These are phyloP conservation scores for Arctium minus DNA, from an alignment of 129 eudicot species.

Conservation along the genomic window DNA sequence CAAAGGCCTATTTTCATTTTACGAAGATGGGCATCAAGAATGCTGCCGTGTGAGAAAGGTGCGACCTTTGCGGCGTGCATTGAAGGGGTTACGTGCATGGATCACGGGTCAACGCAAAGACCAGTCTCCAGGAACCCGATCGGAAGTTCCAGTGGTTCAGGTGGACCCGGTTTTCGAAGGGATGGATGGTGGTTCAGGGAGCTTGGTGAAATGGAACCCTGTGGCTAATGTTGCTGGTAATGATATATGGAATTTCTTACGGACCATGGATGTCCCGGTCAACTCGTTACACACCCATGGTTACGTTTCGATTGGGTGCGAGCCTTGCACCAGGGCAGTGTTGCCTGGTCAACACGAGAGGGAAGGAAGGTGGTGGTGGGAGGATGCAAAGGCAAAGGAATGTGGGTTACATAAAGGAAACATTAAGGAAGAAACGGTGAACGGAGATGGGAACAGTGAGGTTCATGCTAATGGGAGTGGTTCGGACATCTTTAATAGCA, in stretches of 20 bases:
- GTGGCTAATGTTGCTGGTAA: conserved; percentile 59
- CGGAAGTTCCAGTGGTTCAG: conserved; percentile 77
- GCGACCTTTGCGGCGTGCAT: conserved; percentile 73
- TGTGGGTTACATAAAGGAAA: conserved; percentile 93
- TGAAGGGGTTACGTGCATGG: conserved; percentile 86
- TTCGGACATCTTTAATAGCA: conserved; percentile 53
- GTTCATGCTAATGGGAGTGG: conserved; percentile 40
- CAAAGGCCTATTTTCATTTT: conserved; percentile 82
- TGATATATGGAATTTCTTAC: conserved; percentile 64
- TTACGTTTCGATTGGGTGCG: conserved; percentile 82
- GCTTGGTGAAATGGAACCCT: conserved; percentile 87
- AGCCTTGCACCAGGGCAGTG: conserved; percentile 91
- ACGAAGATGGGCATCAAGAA: conserved; percentile 91
- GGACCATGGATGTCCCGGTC: conserved; percentile 83
- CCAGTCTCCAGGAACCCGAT: conserved; percentile 90
- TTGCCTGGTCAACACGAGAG: conserved; percentile 90
- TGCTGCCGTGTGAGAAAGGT: conserved; percentile 93
- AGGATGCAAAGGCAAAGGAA: conserved; percentile 94
- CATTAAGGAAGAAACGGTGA: conserved; percentile 50
- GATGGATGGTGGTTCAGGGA: conserved; percentile 66
- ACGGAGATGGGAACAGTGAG: conserved; percentile 27
- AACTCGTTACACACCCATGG: conserved; percentile 77
- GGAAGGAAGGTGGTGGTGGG: conserved; percentile 99
- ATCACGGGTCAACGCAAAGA: conserved; percentile 92
- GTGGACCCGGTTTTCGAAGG: conserved; percentile 85